These are phyloP conservation scores for Musa troglodytarum DNA, from an alignment of 176 grass and related monocot species.

Conservation along the genomic window DNA sequence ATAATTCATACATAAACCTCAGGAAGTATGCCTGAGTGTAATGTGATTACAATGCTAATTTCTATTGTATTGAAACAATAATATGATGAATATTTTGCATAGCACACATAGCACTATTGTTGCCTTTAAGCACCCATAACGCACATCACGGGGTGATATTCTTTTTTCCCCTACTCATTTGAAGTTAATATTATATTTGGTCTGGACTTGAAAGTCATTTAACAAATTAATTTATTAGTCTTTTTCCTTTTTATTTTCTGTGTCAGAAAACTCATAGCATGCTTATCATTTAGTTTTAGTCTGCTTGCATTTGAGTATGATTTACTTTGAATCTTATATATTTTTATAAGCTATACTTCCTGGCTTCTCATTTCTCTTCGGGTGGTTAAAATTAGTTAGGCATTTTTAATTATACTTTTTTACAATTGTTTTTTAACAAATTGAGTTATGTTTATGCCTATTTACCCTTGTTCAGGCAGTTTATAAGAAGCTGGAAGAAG, in stretches of 20 bases:
- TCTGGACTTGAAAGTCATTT: too few relatives aligned
- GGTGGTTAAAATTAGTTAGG: background rate
- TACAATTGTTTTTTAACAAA: too few relatives aligned
- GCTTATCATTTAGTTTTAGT: background rate
- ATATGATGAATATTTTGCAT: too few relatives aligned
- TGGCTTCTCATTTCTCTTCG: background rate
- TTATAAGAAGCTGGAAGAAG: slow-evolving; percentile 33
- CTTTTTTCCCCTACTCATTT: too few relatives aligned
- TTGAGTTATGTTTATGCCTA: background rate
- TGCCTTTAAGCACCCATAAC: too few relatives aligned
- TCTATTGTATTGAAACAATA: too few relatives aligned
- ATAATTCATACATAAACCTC: too few relatives aligned
- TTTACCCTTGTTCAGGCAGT: slow-evolving; percentile 32
- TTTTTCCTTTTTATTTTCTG: background rate
- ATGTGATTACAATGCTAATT: too few relatives aligned
- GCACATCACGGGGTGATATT: too few relatives aligned
- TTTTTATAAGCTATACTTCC: background rate
- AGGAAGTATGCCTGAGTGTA: too few relatives aligned
- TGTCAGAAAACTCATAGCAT: background rate
- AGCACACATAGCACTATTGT: too few relatives aligned
- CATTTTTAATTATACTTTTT: background rate
- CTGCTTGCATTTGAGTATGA: background rate
- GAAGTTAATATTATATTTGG: too few relatives aligned
- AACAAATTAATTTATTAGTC: background rate
- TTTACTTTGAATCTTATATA: background rate